Evolutionary conservation across 1,284 basidiomycete species (phyloP).

Genomic region (Cystobasidium pallidum): DNA sequence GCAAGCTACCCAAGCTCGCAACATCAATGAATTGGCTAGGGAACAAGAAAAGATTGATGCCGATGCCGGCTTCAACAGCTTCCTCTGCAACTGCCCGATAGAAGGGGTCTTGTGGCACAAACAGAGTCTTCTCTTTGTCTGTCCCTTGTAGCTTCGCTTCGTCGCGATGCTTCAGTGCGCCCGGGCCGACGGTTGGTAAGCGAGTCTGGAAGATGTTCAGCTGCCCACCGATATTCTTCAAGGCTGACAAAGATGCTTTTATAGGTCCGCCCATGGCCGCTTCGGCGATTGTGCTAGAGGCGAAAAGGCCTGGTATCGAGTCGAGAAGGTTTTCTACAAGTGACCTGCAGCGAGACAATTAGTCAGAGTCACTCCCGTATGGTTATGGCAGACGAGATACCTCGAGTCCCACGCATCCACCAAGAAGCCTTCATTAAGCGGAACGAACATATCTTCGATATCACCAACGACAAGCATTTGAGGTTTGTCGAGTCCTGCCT

Average conservation of each 20-base stretch:
- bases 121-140: constrained; percentile 83
- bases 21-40: constrained; percentile 83
- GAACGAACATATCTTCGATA: constrained; percentile 86
- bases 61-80: constrained; percentile 85
- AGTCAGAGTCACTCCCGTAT: not conserved
- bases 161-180: constrained; percentile 65
- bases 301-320: constrained; percentile 69
- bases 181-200: constrained; percentile 77
- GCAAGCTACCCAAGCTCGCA: constrained; percentile 75
- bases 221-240: constrained; percentile 84
- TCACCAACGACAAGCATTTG: constrained; percentile 86
- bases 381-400: constrained; percentile 58
- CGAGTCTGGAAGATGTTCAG: constrained; percentile 78
- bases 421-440: constrained; percentile 74
- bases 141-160: constrained; percentile 81
- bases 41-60: constrained; percentile 86
- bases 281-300: constrained; percentile 61
- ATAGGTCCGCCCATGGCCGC: constrained; percentile 80
- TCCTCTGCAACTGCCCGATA: constrained; percentile 87
- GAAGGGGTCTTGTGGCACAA: constrained; percentile 70
- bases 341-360: constrained; percentile 10
- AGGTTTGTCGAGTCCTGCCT: constrained; percentile 65
- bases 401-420: constrained; percentile 74
- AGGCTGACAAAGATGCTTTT: constrained; percentile 70
- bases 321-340: constrained; percentile 60